These are phyloP conservation scores for Eimeria praecox DNA, from an alignment of 169 alveolate genomes.

Conservation along the genomic window DNA sequence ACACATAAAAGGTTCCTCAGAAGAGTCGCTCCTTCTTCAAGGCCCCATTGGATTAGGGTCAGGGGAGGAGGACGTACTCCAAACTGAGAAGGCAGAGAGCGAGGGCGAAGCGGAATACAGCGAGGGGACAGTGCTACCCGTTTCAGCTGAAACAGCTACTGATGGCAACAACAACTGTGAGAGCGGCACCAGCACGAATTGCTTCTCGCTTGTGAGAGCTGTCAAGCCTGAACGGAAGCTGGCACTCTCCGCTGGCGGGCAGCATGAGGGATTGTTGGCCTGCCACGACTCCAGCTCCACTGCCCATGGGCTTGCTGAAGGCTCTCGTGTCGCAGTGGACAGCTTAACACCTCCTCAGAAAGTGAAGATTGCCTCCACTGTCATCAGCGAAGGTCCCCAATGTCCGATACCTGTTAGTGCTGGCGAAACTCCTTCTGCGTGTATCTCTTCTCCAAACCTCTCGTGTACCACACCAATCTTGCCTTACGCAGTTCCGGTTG, in stretches of 20 bases:
- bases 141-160: conserved; percentile 4
- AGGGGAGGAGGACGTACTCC: conserved; percentile 48
- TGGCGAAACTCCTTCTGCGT: not conserved
- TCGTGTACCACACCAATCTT: not conserved
- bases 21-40: conserved; percentile 23
- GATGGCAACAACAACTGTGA: not conserved
- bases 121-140: not conserved
- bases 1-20: not conserved
- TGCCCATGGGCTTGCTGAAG: not conserved
- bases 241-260: not conserved
- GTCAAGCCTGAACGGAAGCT: conserved; percentile 12
- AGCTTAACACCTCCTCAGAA: not conserved
- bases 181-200: not conserved
- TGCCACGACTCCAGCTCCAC: conserved; percentile 1
- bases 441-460: not conserved
- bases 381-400: not conserved
- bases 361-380: not conserved
- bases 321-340: not conserved
- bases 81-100: conserved; percentile 34
- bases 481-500: not conserved
- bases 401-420: not conserved
- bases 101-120: conserved; percentile 20
- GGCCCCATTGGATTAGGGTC: conserved; percentile 38
- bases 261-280: not conserved
- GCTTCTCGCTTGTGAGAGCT: not conserved